Evolutionary conservation across 2,329 filamentous ascomycete genomes (phyloP).

Genomic region (Dothidotthia symphoricarpi): DNA sequence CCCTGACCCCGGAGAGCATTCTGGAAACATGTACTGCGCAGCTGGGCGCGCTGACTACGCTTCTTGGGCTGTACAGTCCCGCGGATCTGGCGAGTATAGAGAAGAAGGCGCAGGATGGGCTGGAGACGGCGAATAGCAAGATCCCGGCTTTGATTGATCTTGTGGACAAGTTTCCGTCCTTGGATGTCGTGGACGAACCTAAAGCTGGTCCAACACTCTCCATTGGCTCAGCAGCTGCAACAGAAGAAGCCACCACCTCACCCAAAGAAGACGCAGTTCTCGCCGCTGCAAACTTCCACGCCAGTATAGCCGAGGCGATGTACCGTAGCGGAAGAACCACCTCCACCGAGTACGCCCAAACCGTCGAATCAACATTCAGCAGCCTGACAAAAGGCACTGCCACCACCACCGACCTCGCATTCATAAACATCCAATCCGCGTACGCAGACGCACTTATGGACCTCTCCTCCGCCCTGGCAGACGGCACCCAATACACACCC

Average conservation of each 20-base stretch:
- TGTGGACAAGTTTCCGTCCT: slow-evolving; percentile 26
- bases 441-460: slow-evolving; percentile 58
- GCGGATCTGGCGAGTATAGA: slow-evolving; percentile 50
- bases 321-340: slow-evolving; percentile 55
- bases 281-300: slow-evolving; percentile 57
- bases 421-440: slow-evolving; percentile 53
- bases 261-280: slow-evolving; percentile 54
- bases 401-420: slow-evolving; percentile 52
- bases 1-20: slow-evolving; percentile 62
- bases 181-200: slow-evolving; percentile 22
- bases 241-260: slow-evolving; percentile 36
- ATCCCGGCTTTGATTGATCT: slow-evolving; percentile 53
- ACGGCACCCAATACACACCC: slow-evolving; percentile 16
- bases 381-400: slow-evolving; percentile 43
- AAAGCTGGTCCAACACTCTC: slow-evolving; percentile 36
- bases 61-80: slow-evolving; percentile 52
- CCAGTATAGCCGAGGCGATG: slow-evolving; percentile 56
- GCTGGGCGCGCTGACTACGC: slow-evolving; percentile 48
- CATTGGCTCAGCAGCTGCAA: slow-evolving; percentile 19
- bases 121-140: slow-evolving; percentile 53
- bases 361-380: slow-evolving; percentile 38
- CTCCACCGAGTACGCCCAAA: slow-evolving; percentile 53
- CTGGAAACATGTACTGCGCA: slow-evolving; percentile 68
- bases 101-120: slow-evolving; percentile 59
- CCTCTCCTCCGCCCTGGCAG: slow-evolving; percentile 51